phyloP scores from a whole-genome alignment of 2,329 filamentous ascomycete genomes.

The Anthostomella pinea region DNA sequence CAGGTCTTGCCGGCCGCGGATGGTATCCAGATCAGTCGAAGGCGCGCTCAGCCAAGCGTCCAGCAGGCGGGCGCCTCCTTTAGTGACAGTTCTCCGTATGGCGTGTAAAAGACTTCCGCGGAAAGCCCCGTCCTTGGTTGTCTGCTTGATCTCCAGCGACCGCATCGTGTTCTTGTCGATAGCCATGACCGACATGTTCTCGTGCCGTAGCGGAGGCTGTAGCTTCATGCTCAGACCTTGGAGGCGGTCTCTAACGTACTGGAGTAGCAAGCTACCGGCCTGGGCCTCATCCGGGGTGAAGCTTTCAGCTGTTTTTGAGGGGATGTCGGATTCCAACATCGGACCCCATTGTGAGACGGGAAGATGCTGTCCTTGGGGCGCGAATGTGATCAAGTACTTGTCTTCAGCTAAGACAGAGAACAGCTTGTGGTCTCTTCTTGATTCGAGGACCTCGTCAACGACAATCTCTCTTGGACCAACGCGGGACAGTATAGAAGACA shows the following conservation, averaged over 20 bases:
- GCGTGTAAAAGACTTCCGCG: slow-evolving; percentile 86
- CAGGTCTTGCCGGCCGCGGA: slow-evolving; percentile 76
- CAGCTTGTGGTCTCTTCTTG: slow-evolving; percentile 58
- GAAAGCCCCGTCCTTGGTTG: slow-evolving; percentile 73
- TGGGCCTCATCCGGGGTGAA: slow-evolving; percentile 69
- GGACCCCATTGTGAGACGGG: slow-evolving; percentile 65
- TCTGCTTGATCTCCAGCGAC: slow-evolving; percentile 84
- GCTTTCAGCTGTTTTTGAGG: slow-evolving; percentile 44
- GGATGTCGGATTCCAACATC: slow-evolving; percentile 73
- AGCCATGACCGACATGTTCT: slow-evolving; percentile 73
- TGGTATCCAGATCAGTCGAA: slow-evolving; percentile 79
- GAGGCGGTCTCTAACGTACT: slow-evolving; percentile 78
- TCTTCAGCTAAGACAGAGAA: slow-evolving; percentile 71
- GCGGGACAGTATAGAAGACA: slow-evolving; percentile 79
- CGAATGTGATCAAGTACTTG: slow-evolving; percentile 72
- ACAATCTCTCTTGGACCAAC: slow-evolving; percentile 84
- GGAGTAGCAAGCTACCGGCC: slow-evolving; percentile 77
- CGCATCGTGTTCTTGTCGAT: slow-evolving; percentile 92
- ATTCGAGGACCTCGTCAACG: slow-evolving; percentile 62
- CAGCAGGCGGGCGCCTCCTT: slow-evolving; percentile 81
- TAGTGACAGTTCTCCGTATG: slow-evolving; percentile 86
- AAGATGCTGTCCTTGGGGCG: slow-evolving; percentile 45
- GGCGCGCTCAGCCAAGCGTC: slow-evolving; percentile 86
- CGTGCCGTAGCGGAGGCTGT: slow-evolving; percentile 74
- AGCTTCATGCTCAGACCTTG: slow-evolving; percentile 77